Base-by-base conservation (phyloP, 2,329 filamentous ascomycete genomes). In the Aspergillus amoenus region DNA sequence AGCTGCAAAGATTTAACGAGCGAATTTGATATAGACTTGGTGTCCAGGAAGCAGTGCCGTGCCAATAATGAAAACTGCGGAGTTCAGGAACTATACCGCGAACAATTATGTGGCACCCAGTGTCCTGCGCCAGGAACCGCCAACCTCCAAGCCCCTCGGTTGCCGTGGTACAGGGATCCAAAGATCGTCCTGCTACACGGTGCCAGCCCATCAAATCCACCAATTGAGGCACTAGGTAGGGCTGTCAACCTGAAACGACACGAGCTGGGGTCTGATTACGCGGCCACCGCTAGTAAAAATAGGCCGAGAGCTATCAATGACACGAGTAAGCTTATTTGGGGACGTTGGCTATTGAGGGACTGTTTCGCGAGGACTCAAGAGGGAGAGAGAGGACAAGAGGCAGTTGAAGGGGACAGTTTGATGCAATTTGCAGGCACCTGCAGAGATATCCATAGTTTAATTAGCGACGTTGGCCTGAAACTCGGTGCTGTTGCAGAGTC, bases 211-310 rank as follows among this genome's bases (percentile, higher is more conserved):
- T 13, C n/a, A 17, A 49, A 22, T 41, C 32, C 47, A 41, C 34
- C 34, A 24, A 49, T 41, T 27, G 22, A 17, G 18, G 12, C 34
- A 37, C 34, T 37, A 5, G 34, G 34, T 37, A 37, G 34, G n/a
- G 43, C 51, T 54, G 42, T 54, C 51, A 54, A 54, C 34, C 24
- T 54, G 51, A 54, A 54, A 54, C 51, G 43, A n/a, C 34, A 46
- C 21, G 21, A 49, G 43, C 27, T 54, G 51, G 51, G 40, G 51
- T 46, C 34, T 32, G 51, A 54, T 54, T 47, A 54, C 51, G 51
- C 34, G 51, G 51, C 51, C 51, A 32, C 11, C 34, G 27, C n/a
- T 32, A 47, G 40, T n/a, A 37, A 43, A 9, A 32, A 22, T 37
- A 15, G 27, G 27, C 30, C 27, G 27, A 30, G 27, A 30, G 27